Evolutionary conservation across 73 alveolate genomes (phyloP), one percentile per base, ranked within the genome.

Genomic region (Paraurostyla sp.): DNA sequence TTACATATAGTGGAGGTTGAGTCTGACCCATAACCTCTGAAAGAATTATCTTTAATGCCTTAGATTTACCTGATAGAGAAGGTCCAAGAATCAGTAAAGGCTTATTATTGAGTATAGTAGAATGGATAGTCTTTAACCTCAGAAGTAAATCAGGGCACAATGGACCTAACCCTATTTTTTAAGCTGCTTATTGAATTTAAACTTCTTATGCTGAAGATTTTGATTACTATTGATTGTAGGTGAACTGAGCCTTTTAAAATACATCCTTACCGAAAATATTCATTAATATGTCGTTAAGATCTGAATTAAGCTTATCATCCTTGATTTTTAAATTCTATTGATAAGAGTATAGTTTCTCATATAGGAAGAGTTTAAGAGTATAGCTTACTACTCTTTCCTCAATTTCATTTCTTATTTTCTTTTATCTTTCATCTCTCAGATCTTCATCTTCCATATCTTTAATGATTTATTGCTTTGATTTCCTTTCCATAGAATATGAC

Each of bases 401-500:
- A 6, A 73, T 25, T 45, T 40, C 6, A 0, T 6, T 1, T 73
- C 86, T 73, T 9, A 48, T 73, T 1, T 23, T 4, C 50, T 48
- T 73, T 48, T 73, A 50, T 15, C 27, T 22, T 25, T 73, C 7
- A 2, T 73, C 65, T 73, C 71, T 48, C 46, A 32, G 54, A 7
- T 73, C 86, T 29, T 73, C 71, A 27, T 22, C 65, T 23, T 73
- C 86, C 42, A 48, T 73, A 11, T 73, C 86, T 48, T 46, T 73
- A 2, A 73, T 50, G 18, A 49, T 32, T 2, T 22, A 1, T 45
- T 43, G 27, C 29, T 32, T 43, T 22, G n/a, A 13, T 32, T 46
- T 73, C 71, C 27, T 73, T 36, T 73, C 86, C 71, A 45, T 45
- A 16, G 27, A 2, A 45, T 73, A 69, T 7, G 50, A 7, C 52